Evolutionary conservation across 352 stramenopile species (phyloP).

Genomic region (Phytophthora sp.): DNA sequence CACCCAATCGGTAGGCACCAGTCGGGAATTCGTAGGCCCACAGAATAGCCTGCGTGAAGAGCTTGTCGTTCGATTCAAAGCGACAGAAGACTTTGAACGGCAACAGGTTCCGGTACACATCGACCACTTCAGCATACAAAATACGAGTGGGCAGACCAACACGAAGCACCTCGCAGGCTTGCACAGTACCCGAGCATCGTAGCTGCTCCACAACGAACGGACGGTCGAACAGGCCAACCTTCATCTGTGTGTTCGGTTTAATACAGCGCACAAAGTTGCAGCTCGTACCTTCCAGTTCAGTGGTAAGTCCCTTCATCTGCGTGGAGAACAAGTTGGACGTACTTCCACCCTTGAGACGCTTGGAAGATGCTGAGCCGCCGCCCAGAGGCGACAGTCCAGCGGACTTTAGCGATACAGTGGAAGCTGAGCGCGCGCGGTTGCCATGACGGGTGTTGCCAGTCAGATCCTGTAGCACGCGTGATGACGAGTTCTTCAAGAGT

Average conservation of each 20-base stretch:
- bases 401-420: constrained; percentile 55
- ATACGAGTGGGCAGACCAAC: constrained; percentile 86
- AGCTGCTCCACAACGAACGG: constrained; percentile 81
- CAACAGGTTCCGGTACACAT: constrained; percentile 80
- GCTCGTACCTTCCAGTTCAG: constrained; percentile 83
- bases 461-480: constrained; percentile 76
- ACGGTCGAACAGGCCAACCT: constrained; percentile 80
- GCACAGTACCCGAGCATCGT: constrained; percentile 73
- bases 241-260: constrained; percentile 96
- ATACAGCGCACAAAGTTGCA: constrained; percentile 96
- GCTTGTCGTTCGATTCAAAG: constrained; percentile 86
- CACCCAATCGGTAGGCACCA: constrained; percentile 77
- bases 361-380: constrained; percentile 53
- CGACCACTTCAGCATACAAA: constrained; percentile 85
- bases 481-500: constrained; percentile 79
- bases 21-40: constrained; percentile 80
- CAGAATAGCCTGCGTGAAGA: constrained; percentile 88
- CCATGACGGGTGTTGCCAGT: constrained; percentile 51
- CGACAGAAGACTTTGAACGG: constrained; percentile 64
- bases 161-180: constrained; percentile 83
- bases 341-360: constrained; percentile 70
- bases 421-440: constrained; percentile 50
- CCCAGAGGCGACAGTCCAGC: constrained; percentile 34
- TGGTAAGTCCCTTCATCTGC: constrained; percentile 87
- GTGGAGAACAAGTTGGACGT: constrained; percentile 79